phyloP scores from a whole-genome alignment of 1,139 yeast genomes.

The Geotrichum australiense region DNA sequence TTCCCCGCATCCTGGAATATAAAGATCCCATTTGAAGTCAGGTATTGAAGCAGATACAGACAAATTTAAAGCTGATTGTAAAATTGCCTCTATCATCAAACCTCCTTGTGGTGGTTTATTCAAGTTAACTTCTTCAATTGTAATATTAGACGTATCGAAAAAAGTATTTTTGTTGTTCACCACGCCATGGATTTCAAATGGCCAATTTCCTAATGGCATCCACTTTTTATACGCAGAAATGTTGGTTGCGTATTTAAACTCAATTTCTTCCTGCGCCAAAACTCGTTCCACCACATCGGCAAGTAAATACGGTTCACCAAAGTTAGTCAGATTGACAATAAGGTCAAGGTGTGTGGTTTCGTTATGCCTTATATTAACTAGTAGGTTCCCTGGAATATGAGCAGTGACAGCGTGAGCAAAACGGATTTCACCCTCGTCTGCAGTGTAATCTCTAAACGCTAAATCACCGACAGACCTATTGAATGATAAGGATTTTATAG shows the following conservation, averaged over 20 bases:
- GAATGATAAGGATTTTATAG: slow-evolving; percentile 8
- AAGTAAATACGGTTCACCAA: slow-evolving; percentile 24
- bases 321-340: slow-evolving; percentile 23
- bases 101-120: slow-evolving; percentile 11
- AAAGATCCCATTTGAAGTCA: slow-evolving; percentile 23
- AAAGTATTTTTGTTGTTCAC: slow-evolving; percentile 3
- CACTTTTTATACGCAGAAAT: slow-evolving; percentile 22
- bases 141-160: neutral
- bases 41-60: slow-evolving; percentile 18
- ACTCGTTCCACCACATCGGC: slow-evolving; percentile 22
- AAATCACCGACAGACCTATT: slow-evolving; percentile 3
- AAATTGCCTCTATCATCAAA: slow-evolving; percentile 18
- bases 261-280: slow-evolving; percentile 21
- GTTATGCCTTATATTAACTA: slow-evolving; percentile 19
- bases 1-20: slow-evolving; percentile 24
- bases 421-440: neutral
- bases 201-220: slow-evolving; percentile 22
- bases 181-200: slow-evolving; percentile 19
- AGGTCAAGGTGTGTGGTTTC: slow-evolving; percentile 23
- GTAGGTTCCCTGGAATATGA: slow-evolving; percentile 22
- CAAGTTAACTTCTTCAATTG: slow-evolving; percentile 1
- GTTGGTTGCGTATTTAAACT: slow-evolving; percentile 20
- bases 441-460: slow-evolving; percentile 5
- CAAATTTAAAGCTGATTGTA: slow-evolving; percentile 18
- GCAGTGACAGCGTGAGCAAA: slow-evolving; percentile 23